Percentiles rank a stretch among this genome's conserved stretches.
These are phyloP conservation scores for Aegilops umbellulata DNA, from an alignment of 176 grass and related monocot species.

Conservation along the genomic window DNA sequence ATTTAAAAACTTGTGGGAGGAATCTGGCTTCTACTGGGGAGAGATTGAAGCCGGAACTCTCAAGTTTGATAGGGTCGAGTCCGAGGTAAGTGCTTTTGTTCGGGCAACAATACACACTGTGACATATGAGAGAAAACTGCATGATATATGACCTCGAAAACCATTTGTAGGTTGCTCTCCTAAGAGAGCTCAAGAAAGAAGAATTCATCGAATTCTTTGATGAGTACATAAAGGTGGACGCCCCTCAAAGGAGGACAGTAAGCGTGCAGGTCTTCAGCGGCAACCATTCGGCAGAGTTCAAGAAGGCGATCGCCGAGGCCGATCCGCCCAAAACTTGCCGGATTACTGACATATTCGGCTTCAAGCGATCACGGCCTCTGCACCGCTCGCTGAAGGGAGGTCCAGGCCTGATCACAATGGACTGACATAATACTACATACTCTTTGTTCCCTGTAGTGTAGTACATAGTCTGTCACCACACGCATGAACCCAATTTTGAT, in stretches of 20 bases:
- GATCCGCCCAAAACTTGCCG: slow-evolving; percentile 31
- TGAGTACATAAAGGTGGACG: slow-evolving; percentile 59
- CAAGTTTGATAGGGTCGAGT: slow-evolving; percentile 68
- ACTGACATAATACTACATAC: slow-evolving; percentile 15
- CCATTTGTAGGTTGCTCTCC: slow-evolving; percentile 51
- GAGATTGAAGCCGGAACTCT: slow-evolving; percentile 77
- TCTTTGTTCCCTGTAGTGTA: neutral
- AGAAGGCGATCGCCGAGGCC: slow-evolving; percentile 20
- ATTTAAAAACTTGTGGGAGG: slow-evolving; percentile 89
- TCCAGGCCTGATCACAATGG: slow-evolving; percentile 46
- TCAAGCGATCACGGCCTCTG: slow-evolving; percentile 74
- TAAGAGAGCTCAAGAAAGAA: slow-evolving; percentile 78
- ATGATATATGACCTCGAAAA: slow-evolving; percentile 8
- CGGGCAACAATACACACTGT: neutral
- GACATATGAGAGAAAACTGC: neutral
- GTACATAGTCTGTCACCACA: neutral
- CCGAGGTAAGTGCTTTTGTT: slow-evolving; percentile 48
- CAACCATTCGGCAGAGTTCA: slow-evolving; percentile 47
- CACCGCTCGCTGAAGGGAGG: slow-evolving; percentile 59
- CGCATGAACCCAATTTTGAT: neutral
- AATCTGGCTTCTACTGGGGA: slow-evolving; percentile 66
- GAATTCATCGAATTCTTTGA: slow-evolving; percentile 74
- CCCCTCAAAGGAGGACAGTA: slow-evolving; percentile 57
- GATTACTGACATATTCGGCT: slow-evolving; percentile 58
- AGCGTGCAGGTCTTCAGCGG: slow-evolving; percentile 71